Conservation (phyloP, 164 flowering plant genomes). For the Akebia trifoliata region DNA sequence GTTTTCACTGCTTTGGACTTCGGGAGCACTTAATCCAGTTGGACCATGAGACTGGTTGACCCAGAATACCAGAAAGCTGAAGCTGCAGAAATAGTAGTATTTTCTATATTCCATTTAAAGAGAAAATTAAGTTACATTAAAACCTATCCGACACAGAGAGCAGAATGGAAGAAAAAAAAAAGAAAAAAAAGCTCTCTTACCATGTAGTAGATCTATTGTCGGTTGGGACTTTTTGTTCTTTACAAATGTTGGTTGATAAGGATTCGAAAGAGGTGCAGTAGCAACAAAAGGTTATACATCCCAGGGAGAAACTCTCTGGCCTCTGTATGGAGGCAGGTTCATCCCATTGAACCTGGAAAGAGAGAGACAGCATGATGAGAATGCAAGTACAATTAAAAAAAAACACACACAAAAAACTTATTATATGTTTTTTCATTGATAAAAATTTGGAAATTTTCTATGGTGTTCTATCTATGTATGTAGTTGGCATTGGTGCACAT, state of each 20-base stretch:
- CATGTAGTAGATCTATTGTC: too few species aligned
- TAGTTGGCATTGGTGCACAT: too few species aligned
- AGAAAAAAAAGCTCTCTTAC: conserved; percentile 31
- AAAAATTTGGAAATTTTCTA: too few species aligned
- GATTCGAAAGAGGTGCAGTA: conserved; percentile 29
- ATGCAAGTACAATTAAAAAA: not conserved
- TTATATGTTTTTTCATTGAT: too few species aligned
- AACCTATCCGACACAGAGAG: too few species aligned
- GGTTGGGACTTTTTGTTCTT: conserved; percentile 65
- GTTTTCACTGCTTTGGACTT: conserved; percentile 33
- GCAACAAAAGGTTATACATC: conserved; percentile 66
- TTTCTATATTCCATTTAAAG: conserved; percentile 24
- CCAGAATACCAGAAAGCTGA: conserved; percentile 44
- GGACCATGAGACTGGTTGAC: conserved; percentile 31
- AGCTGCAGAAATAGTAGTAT: conserved; percentile 21
- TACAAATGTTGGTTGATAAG: conserved; percentile 25
- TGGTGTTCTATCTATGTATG: too few species aligned
- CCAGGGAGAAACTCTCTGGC: conserved; percentile 89
- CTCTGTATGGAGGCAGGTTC: conserved; percentile 62
- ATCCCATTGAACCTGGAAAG: conserved; percentile 75
- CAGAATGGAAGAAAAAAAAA: not conserved
- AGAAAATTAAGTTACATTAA: not conserved
- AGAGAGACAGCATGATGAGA: not conserved
- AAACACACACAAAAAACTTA: too few species aligned
- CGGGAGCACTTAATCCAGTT: conserved; percentile 25